phyloP scores from a whole-genome alignment of 345 rosid species.

The Hevea brasiliensis region DNA sequence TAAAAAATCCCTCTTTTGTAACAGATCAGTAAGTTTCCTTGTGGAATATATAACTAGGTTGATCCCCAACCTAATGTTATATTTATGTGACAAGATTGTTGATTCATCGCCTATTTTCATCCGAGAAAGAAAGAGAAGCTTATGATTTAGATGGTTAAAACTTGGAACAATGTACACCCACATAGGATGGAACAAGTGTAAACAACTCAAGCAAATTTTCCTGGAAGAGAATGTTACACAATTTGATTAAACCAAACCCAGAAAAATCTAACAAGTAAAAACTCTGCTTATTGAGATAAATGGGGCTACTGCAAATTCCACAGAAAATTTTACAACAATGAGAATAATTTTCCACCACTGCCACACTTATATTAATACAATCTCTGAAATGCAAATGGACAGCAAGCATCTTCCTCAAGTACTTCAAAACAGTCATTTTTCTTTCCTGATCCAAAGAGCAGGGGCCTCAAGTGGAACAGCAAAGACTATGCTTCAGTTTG shows the following conservation, averaged over 20 bases:
- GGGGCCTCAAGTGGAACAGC: background rate
- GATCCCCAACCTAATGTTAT: too few relatives aligned
- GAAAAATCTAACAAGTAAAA: background rate
- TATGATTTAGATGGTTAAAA: too few relatives aligned
- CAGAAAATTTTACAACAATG: background rate
- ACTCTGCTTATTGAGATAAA: background rate
- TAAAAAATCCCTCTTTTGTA: too few relatives aligned
- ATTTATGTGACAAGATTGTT: too few relatives aligned
- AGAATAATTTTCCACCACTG: background rate
- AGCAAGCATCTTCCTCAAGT: background rate
- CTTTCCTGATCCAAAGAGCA: background rate
- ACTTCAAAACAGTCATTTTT: background rate
- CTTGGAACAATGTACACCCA: too few relatives aligned
- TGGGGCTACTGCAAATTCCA: background rate
- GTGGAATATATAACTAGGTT: too few relatives aligned
- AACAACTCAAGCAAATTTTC: too few relatives aligned
- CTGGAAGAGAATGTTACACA: background rate
- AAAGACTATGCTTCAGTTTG: background rate
- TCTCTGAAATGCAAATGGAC: background rate
- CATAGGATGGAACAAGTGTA: too few relatives aligned
- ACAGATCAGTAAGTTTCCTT: too few relatives aligned
- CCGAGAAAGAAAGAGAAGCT: too few relatives aligned
- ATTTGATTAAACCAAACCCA: background rate
- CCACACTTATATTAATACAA: background rate
- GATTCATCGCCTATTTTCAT: too few relatives aligned